These are phyloP conservation scores for Thermoascus crustaceus DNA, from an alignment of 2,329 filamentous ascomycete species.

Conservation along the genomic window DNA sequence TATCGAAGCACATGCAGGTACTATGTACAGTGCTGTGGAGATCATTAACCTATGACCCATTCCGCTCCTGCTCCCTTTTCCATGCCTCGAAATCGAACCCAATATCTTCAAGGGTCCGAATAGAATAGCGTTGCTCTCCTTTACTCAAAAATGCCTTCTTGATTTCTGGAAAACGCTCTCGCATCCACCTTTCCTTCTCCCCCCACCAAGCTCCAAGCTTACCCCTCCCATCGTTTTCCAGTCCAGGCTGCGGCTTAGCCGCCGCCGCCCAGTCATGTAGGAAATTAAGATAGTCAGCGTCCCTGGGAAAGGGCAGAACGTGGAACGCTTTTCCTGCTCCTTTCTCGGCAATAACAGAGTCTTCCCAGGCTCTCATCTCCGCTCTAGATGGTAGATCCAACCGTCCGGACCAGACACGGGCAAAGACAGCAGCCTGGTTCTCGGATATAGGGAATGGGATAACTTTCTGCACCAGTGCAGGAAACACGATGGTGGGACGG, in stretches of 20 bases:
- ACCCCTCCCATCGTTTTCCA: slow-evolving; percentile 43
- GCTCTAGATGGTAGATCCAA: slow-evolving; percentile 54
- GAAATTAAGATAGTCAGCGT: slow-evolving; percentile 39
- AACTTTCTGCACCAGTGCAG: slow-evolving; percentile 68
- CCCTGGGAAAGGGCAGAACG: slow-evolving; percentile 42
- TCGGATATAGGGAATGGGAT: slow-evolving; percentile 81
- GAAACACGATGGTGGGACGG: slow-evolving; percentile 70
- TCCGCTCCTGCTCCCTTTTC: slow-evolving; percentile 10
- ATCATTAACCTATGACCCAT: not conserved
- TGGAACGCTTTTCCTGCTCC: slow-evolving; percentile 48
- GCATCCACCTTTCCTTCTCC: slow-evolving; percentile 62
- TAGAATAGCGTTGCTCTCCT: slow-evolving; percentile 49
- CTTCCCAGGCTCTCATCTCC: slow-evolving; percentile 65
- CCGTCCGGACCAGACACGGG: slow-evolving; percentile 66
- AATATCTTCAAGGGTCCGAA: slow-evolving; percentile 61
- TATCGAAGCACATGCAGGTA: no score
- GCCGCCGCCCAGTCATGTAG: slow-evolving; percentile 36
- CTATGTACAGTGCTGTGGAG: no score
- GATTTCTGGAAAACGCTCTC: slow-evolving; percentile 59
- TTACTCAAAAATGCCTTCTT: slow-evolving; percentile 61
- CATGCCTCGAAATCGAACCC: slow-evolving; percentile 54
- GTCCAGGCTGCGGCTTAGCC: slow-evolving; percentile 23
- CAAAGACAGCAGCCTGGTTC: slow-evolving; percentile 67
- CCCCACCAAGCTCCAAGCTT: slow-evolving; percentile 67
- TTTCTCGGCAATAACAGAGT: slow-evolving; percentile 28